A percentile compares a stretch with the other conserved stretches of the same genome.
phyloP scores from a whole-genome alignment of 139 green algal genomes.

The Haematococcus lacustris region DNA sequence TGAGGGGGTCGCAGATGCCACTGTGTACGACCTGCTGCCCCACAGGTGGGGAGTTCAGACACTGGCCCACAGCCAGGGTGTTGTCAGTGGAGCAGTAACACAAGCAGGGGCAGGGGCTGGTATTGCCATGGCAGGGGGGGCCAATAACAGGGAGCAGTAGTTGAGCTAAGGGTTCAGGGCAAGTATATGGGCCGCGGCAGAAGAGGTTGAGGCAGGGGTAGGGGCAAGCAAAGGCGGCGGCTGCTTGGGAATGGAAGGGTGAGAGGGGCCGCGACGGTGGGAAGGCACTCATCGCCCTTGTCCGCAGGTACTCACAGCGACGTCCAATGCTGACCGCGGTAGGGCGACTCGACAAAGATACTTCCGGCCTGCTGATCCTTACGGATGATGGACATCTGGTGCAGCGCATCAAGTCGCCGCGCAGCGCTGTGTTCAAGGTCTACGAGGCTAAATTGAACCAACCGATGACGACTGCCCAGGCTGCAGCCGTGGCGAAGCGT shows the following conservation, averaged over 20 bases:
- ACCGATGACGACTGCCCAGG: too few species aligned
- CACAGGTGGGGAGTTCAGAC: constrained; percentile 28
- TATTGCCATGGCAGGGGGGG: too few species aligned
- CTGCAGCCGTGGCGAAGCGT: not conserved
- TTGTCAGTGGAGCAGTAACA: too few species aligned
- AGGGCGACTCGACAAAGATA: constrained; percentile 62
- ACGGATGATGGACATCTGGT: constrained; percentile 55
- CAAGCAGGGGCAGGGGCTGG: too few species aligned
- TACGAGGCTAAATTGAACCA: too few species aligned
- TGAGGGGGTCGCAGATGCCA: constrained; percentile 29
- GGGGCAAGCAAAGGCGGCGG: too few species aligned
- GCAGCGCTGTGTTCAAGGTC: constrained; percentile 34
- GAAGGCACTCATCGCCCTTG: not conserved
- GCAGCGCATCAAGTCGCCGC: constrained; percentile 50
- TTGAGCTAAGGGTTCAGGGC: too few species aligned
- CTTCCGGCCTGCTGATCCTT: constrained; percentile 55
- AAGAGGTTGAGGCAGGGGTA: too few species aligned
- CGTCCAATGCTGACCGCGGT: constrained; percentile 44
- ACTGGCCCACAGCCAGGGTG: not conserved
- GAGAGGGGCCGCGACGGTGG: too few species aligned
- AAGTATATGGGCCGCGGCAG: too few species aligned
- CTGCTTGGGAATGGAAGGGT: not conserved
- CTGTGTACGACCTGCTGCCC: constrained; percentile 56
- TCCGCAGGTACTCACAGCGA: constrained; percentile 32
- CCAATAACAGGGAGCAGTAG: too few species aligned